Evolutionary conservation across 306 rosid genomes (phyloP), one percentile per base, ranked within the genome.

Genomic region (Fragaria nilgerrensis): DNA sequence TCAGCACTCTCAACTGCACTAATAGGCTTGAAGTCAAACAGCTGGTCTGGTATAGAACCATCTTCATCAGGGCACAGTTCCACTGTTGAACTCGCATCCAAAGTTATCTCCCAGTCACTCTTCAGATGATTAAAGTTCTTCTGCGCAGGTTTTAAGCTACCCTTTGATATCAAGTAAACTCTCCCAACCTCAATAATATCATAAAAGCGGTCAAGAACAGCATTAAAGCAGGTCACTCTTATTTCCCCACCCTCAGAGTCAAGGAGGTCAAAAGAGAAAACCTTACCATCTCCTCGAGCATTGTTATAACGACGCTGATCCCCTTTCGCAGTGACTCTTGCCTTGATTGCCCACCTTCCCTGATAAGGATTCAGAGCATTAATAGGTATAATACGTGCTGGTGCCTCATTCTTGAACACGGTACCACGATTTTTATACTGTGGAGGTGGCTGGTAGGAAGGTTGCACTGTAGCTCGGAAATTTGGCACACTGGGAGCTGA

Each of bases 171-270:
- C 87, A 91, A 50, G 87, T 95, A 92, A 36, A 95, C 98, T 88
- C 85, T 92, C 67, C 98, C 97, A 78, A 91, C 91, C 85, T 92
- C 97, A 85, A 95, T 85, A 39, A 75, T 75, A 70, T 88, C 92
- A 70, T 88, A 92, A 84, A 90, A 92, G 66, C 91, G 91, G 82
- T 95, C 99, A 78, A 95, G 97, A 80, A 92, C 89, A 68, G 98
- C 97, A 86, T 95, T 95, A 88, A 95, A 95, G 82, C 99, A 92
- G 64, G 99, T 92, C 70, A 89, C 92, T 43, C 98, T 87, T 76
- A 95, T 89, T 85, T 95, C 99, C 75, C 99, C 99, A 45, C 99
- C 97, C 66, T 95, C 97, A 77, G 96, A 95, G 81, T 95, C 99
- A 59, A 95, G 97, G 75, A 95, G 97, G 81, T 95, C 99, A 44